Percentiles rank a stretch among this genome's conserved stretches.
These are phyloP conservation scores for Serendipita sp. DNA, from an alignment of 768 basidiomycete species.

Conservation along the genomic window DNA sequence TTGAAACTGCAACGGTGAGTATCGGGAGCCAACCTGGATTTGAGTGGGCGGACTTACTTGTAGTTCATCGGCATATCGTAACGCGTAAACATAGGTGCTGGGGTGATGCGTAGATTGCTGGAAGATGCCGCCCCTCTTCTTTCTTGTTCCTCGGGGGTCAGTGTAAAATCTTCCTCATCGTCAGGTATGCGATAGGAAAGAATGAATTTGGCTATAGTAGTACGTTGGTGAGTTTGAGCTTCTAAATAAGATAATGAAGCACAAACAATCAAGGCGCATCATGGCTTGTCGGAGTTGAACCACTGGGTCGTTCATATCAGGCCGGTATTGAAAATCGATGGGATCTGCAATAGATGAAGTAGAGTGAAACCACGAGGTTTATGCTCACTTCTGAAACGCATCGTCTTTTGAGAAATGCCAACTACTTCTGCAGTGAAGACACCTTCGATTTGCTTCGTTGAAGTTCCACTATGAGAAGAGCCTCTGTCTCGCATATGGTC, in stretches of 20 bases:
- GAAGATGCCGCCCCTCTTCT: conserved; percentile 6
- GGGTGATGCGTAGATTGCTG: conserved; percentile 56
- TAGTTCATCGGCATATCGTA: conserved; percentile 67
- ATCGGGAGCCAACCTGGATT: background rate
- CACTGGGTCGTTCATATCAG: conserved; percentile 54
- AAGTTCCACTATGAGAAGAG: conserved; percentile 19
- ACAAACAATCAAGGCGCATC: conserved; percentile 66
- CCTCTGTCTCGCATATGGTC: conserved; percentile 13
- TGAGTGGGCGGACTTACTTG: conserved; percentile 32
- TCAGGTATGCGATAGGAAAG: conserved; percentile 43
- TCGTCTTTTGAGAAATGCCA: conserved; percentile 66
- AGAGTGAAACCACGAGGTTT: background rate
- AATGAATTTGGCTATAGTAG: conserved; percentile 56
- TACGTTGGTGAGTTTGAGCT: background rate
- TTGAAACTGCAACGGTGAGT: conserved; percentile 40
- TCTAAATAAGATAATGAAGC: background rate
- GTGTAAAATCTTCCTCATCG: conserved; percentile 58
- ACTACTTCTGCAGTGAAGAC: conserved; percentile 61
- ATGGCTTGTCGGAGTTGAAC: conserved; percentile 54
- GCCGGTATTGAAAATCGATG: conserved; percentile 86
- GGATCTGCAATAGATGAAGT: conserved; percentile 39
- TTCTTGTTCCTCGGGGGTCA: conserved; percentile 18
- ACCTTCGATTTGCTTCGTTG: conserved; percentile 22
- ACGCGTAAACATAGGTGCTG: conserved; percentile 80
- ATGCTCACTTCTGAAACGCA: conserved; percentile 72